These are phyloP conservation scores for Halocafeteria seosinensis DNA, from an alignment of 108 stramenopile genomes.

Conservation along the genomic window DNA sequence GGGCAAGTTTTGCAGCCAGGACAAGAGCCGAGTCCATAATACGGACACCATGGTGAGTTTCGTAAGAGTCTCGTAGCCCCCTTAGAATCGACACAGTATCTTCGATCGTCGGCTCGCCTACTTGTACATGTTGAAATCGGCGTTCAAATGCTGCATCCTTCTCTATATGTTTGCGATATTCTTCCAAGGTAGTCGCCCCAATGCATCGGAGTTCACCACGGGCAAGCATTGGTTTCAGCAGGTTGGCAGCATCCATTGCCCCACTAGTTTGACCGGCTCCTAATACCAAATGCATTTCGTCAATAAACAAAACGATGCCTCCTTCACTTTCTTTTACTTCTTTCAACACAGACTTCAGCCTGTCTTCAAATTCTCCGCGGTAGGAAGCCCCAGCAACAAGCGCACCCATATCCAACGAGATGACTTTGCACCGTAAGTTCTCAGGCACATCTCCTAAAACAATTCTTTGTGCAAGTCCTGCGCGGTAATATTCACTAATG, in stretches of 20 bases:
- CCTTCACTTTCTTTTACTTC: conserved; percentile 71
- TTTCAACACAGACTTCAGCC: conserved; percentile 76
- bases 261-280: conserved; percentile 80
- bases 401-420: conserved; percentile 82
- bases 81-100: conserved; percentile 81
- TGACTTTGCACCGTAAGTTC: conserved; percentile 59
- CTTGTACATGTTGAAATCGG: conserved; percentile 77
- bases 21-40: conserved; percentile 73
- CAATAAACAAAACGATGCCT: conserved; percentile 82
- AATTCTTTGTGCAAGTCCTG: conserved; percentile 75
- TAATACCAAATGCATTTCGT: conserved; percentile 84
- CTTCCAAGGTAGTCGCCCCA: conserved; percentile 84
- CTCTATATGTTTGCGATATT: conserved; percentile 77
- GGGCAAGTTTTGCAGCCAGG: conserved; percentile 67
- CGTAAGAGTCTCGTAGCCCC: conserved; percentile 74
- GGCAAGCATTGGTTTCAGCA: conserved; percentile 88
- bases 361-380: conserved; percentile 92
- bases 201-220: conserved; percentile 85
- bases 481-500: too few relatives aligned
- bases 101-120: conserved; percentile 71
- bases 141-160: conserved; percentile 88
- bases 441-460: conserved; percentile 81
- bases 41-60: conserved; percentile 77
- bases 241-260: conserved; percentile 89
- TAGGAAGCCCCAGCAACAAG: conserved; percentile 90